These are phyloP conservation scores for Candida khao-thaluensis DNA, from an alignment of 805 yeast genomes.

Conservation along the genomic window DNA sequence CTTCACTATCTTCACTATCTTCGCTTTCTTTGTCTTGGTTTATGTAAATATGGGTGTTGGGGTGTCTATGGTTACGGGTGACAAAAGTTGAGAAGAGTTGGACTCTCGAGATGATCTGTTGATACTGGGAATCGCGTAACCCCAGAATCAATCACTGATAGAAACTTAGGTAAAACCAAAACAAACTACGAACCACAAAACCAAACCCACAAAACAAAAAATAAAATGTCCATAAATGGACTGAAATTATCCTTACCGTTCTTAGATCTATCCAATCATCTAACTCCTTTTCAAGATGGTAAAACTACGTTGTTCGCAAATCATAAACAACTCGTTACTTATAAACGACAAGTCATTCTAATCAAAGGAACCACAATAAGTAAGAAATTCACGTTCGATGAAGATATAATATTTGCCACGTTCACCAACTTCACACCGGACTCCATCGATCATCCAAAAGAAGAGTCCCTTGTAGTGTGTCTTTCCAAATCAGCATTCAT, in stretches of 20 bases:
- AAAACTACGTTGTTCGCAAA: slow-evolving; percentile 23
- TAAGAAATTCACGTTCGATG: slow-evolving; percentile 49
- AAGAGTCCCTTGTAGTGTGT: slow-evolving; percentile 52
- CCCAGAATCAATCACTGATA: too few species aligned
- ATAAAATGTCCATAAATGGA: too few species aligned
- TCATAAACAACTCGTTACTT: slow-evolving; percentile 35
- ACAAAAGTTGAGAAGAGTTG: too few species aligned
- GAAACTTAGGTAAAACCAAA: too few species aligned
- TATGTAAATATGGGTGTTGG: too few species aligned
- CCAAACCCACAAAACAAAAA: too few species aligned
- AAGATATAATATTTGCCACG: slow-evolving; percentile 57
- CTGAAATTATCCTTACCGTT: slow-evolving; percentile 26
- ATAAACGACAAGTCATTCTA: slow-evolving; percentile 45
- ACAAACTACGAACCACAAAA: too few species aligned
- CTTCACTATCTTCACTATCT: too few species aligned
- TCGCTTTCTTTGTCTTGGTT: too few species aligned
- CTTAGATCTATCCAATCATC: slow-evolving; percentile 28
- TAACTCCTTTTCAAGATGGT: slow-evolving; percentile 17
- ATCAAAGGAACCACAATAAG: slow-evolving; percentile 46
- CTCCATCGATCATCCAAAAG: neutral
- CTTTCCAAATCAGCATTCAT: slow-evolving; percentile 59
- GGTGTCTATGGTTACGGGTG: too few species aligned
- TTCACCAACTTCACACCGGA: slow-evolving; percentile 48
- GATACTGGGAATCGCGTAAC: too few species aligned
- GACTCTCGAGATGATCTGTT: too few species aligned